Evolutionary conservation across 169 alveolate genomes (phyloP).

Genomic region (Plasmodium billcollinsi): DNA sequence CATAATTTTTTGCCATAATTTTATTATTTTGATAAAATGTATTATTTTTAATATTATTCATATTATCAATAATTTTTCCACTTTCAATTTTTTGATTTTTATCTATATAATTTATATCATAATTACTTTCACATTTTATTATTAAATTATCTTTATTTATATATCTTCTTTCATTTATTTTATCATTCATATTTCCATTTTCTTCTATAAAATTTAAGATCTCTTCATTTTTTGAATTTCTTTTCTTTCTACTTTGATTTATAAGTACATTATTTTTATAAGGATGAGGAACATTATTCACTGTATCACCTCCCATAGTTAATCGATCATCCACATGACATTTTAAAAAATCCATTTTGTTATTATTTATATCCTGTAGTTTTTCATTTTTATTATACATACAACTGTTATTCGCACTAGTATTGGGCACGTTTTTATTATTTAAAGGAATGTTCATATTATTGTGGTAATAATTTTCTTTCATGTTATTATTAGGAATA

Average conservation of each 20-base stretch:
- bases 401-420: neutral
- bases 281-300: too few species aligned
- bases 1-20: neutral
- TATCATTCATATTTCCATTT: neutral
- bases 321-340: neutral
- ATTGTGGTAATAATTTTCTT: neutral
- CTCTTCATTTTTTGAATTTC: neutral
- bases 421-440: neutral
- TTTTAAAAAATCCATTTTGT: neutral
- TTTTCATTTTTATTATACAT: neutral
- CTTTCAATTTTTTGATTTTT: neutral
- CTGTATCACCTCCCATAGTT: too few species aligned
- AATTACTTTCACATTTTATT: neutral
- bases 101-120: neutral
- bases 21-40: conserved; percentile 3
- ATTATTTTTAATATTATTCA: neutral
- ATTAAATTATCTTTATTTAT: neutral
- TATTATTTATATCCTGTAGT: neutral
- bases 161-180: neutral
- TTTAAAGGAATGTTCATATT: neutral
- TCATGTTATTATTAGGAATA: neutral
- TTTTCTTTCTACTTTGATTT: neutral
- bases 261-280: neutral
- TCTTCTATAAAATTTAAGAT: neutral
- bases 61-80: neutral